Percentiles rank a stretch among this genome's conserved stretches.
phyloP scores from a whole-genome alignment of 352 stramenopile species.

The Globisporangium paddicum region DNA sequence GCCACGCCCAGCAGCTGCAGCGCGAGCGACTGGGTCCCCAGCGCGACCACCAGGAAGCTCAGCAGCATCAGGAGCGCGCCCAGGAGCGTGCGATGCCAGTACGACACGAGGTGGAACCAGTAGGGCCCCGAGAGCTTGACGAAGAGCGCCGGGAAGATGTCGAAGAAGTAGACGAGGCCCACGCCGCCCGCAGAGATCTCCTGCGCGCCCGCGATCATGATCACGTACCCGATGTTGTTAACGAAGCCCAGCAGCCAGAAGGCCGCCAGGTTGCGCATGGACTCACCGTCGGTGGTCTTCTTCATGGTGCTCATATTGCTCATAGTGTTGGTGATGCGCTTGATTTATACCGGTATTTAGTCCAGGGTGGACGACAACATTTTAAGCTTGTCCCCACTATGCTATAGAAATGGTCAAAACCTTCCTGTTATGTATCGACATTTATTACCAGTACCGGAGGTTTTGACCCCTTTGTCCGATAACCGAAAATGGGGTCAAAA shows the following conservation, averaged over 20 bases:
- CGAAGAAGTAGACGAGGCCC: slow-evolving; percentile 90
- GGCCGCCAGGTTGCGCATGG: slow-evolving; percentile 57
- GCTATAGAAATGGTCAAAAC: too few species aligned
- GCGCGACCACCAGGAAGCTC: slow-evolving; percentile 73
- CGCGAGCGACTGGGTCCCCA: slow-evolving; percentile 44
- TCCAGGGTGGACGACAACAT: too few species aligned
- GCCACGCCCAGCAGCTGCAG: slow-evolving; percentile 87
- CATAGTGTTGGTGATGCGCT: background rate
- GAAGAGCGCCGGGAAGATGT: slow-evolving; percentile 87
- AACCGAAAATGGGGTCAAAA: too few species aligned
- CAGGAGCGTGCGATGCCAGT: slow-evolving; percentile 69
- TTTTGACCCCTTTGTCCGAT: too few species aligned
- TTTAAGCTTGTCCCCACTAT: too few species aligned
- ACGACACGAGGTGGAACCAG: slow-evolving; percentile 93
- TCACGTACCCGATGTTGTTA: slow-evolving; percentile 93
- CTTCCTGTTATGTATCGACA: too few species aligned
- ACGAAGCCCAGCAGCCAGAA: slow-evolving; percentile 93
- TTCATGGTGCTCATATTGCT: background rate
- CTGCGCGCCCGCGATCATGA: slow-evolving; percentile 94
- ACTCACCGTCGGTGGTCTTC: slow-evolving; percentile 18
- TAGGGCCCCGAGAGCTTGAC: slow-evolving; percentile 90
- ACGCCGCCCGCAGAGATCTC: slow-evolving; percentile 89
- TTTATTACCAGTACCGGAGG: too few species aligned
- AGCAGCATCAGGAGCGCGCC: slow-evolving; percentile 76
- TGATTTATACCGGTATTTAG: too few species aligned